These are phyloP conservation scores for Penicillium crustosum DNA, from an alignment of 2,329 filamentous ascomycete genomes.

Conservation along the genomic window DNA sequence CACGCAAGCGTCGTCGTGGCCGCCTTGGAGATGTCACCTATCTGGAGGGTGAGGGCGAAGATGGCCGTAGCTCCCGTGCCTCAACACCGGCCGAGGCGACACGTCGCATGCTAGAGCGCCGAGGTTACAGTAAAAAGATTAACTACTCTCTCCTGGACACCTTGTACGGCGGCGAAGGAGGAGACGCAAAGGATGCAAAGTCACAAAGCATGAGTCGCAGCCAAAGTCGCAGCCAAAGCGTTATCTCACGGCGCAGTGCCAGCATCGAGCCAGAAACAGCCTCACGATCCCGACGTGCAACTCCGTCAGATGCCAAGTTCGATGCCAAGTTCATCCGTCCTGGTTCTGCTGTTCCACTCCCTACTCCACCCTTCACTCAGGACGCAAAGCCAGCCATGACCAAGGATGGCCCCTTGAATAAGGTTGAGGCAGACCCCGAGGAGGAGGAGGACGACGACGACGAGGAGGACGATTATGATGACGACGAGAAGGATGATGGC, in stretches of 20 bases:
- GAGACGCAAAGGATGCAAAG: conserved; percentile 33
- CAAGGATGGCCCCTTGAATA: neutral
- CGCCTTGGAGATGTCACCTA: conserved; percentile 50
- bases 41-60: conserved; percentile 50
- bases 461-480: conserved; percentile 25
- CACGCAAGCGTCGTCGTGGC: conserved; percentile 51
- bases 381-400: neutral
- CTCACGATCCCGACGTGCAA: conserved; percentile 17
- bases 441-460: conserved; percentile 38
- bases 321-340: conserved; percentile 19
- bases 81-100: conserved; percentile 69
- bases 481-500: conserved; percentile 33
- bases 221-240: conserved; percentile 37
- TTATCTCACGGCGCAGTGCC: conserved; percentile 31
- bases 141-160: conserved; percentile 58
- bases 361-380: conserved; percentile 1
- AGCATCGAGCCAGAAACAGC: conserved; percentile 27
- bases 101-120: conserved; percentile 64
- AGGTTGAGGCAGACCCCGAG: neutral
- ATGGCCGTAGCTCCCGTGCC: conserved; percentile 65
- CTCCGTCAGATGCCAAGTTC: conserved; percentile 19
- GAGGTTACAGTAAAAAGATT: conserved; percentile 71
- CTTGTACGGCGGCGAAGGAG: conserved; percentile 41
- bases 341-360: conserved; percentile 2
- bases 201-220: conserved; percentile 32